Conservation (phyloP, 768 basidiomycete genomes). For the Auricularia cornea region DNA sequence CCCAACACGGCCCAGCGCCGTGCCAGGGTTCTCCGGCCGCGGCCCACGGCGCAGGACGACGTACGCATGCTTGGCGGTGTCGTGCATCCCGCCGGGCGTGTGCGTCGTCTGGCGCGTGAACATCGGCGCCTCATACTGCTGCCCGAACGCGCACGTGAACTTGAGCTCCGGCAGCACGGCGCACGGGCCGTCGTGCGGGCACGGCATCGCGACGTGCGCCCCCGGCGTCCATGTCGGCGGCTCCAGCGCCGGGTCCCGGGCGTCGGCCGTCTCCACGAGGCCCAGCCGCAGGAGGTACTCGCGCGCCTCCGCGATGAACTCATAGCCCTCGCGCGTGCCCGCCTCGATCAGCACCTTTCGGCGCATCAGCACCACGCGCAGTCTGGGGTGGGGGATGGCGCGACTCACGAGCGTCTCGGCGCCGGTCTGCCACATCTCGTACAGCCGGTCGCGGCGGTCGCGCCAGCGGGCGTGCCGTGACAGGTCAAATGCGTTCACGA, state of each 20-base stretch:
- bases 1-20: neutral
- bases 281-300: conserved; percentile 62
- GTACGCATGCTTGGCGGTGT: neutral
- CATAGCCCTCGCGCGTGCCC: conserved; percentile 65
- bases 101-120: neutral
- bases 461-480: conserved; percentile 48
- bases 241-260: conserved; percentile 26
- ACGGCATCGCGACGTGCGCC: conserved; percentile 37
- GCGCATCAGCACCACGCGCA: conserved; percentile 8
- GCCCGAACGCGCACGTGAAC: conserved; percentile 12
- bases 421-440: conserved; percentile 88
- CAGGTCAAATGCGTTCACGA: conserved; percentile 79
- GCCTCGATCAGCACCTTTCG: conserved; percentile 80
- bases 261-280: conserved; percentile 45
- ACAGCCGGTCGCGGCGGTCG: conserved; percentile 25
- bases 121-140: neutral
- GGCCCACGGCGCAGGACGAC: neutral
- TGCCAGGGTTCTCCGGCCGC: neutral
- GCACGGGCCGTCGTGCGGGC: conserved; percentile 83
- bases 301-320: conserved; percentile 67
- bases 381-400: conserved; percentile 4
- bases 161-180: conserved; percentile 38
- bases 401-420: conserved; percentile 65
- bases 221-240: conserved; percentile 6
- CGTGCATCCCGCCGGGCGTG: neutral